Percentiles rank a stretch among this genome's conserved stretches.
phyloP scores from a whole-genome alignment of 2,329 filamentous ascomycete genomes.

The Teratosphaeriaceae sp. region DNA sequence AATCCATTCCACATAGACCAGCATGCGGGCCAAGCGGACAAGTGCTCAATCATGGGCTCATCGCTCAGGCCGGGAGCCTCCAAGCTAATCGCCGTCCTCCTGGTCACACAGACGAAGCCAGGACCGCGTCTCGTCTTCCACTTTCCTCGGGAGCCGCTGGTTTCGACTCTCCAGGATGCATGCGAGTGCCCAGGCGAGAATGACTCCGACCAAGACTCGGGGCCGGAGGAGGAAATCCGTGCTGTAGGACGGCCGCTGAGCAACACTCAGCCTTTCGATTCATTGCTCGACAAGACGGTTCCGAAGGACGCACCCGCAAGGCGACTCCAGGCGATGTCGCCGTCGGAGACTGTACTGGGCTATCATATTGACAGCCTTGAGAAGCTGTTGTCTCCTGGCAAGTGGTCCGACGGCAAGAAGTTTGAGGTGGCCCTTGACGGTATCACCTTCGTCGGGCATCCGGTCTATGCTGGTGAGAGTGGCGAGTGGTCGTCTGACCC shows the following conservation, averaged over 20 bases:
- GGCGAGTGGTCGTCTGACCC: conserved; percentile 22
- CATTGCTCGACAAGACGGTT: not conserved
- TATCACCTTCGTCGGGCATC: conserved; percentile 73
- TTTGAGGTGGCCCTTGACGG: conserved; percentile 81
- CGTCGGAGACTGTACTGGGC: conserved; percentile 14
- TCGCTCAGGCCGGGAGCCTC: not conserved
- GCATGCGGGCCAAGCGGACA: no score
- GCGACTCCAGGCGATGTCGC: not conserved
- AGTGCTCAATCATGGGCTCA: no score
- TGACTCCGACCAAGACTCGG: conserved; percentile 5
- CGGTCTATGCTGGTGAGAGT: conserved; percentile 75
- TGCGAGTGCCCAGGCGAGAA: not conserved
- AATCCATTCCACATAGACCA: no score
- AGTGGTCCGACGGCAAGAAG: conserved; percentile 63
- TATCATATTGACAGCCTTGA: conserved; percentile 60
- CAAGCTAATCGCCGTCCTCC: conserved; percentile 58
- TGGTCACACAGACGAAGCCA: conserved; percentile 69
- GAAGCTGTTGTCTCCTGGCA: conserved; percentile 67
- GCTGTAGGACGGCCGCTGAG: not conserved
- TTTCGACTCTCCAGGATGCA: conserved; percentile 12
- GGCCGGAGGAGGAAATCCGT: not conserved
- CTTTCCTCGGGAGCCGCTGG: conserved; percentile 57
- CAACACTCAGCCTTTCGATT: not conserved
- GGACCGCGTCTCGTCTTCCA: conserved; percentile 82
- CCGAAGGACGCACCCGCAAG: not conserved